Evolutionary conservation across 208 protist genomes (phyloP).

Genomic region (Vickermania spadyakhi): DNA sequence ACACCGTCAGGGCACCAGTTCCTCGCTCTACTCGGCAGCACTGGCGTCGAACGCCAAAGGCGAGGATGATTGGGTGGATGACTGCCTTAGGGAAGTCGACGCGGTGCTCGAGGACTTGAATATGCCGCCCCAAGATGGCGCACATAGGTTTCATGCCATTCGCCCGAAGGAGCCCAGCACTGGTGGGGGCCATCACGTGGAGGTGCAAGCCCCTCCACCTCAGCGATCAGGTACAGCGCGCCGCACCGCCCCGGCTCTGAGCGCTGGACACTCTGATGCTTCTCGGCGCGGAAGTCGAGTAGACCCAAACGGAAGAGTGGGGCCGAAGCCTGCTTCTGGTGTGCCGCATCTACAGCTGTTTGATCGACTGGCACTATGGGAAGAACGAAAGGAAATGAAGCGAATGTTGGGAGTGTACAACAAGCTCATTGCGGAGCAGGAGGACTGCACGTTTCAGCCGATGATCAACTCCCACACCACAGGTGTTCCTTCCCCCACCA

Average conservation of each 20-base stretch:
- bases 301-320: too few species aligned
- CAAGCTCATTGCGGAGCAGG: conserved; percentile 32
- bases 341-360: conserved; percentile 16
- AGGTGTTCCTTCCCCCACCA: not conserved
- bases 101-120: not conserved
- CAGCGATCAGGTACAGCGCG: not conserved
- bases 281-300: too few species aligned
- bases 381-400: conserved; percentile 47
- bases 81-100: not conserved
- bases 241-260: not conserved
- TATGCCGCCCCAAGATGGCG: not conserved
- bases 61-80: not conserved
- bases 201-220: not conserved
- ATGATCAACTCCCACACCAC: not conserved
- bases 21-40: too few species aligned
- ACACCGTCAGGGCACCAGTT: too few species aligned
- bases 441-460: conserved; percentile 44
- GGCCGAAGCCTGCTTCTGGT: too few species aligned
- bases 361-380: conserved; percentile 39
- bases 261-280: not conserved
- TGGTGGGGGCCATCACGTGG: not conserved
- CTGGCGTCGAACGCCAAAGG: too few species aligned
- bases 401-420: conserved; percentile 53
- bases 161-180: too few species aligned
- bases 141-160: not conserved